These are phyloP conservation scores for Lavandula angustifolia DNA, from an alignment of 257 asterid genomes.

Conservation along the genomic window DNA sequence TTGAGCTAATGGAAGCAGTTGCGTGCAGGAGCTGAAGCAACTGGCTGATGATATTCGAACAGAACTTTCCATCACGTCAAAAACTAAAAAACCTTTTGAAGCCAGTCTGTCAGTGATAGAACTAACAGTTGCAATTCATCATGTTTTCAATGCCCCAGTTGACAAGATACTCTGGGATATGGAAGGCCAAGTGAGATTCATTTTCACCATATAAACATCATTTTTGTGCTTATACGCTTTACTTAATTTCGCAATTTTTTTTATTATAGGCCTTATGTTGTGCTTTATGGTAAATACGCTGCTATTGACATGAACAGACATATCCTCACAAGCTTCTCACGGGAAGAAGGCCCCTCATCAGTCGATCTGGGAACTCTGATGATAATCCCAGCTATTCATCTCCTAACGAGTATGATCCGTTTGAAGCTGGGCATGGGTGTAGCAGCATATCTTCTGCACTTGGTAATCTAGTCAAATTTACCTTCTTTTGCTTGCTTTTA, in stretches of 20 bases:
- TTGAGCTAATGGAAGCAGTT: conserved; percentile 27
- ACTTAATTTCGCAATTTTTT: too few species aligned
- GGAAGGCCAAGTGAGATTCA: conserved; percentile 74
- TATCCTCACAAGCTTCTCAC: conserved; percentile 91
- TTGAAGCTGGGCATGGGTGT: conserved; percentile 90
- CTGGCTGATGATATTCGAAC: conserved; percentile 78
- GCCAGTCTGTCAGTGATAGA: conserved; percentile 71
- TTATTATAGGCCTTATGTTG: background rate
- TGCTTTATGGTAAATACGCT: conserved; percentile 19
- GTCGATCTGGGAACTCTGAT: conserved; percentile 37
- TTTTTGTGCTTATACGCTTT: background rate
- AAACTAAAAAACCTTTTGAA: conserved; percentile 44
- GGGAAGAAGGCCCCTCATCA: conserved; percentile 62
- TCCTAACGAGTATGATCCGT: conserved; percentile 57
- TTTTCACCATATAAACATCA: conserved; percentile 3
- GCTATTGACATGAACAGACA: conserved; percentile 50
- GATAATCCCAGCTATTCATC: conserved; percentile 38
- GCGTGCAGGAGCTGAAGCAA: conserved; percentile 78
- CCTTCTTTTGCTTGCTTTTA: conserved; percentile 10
- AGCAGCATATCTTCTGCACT: conserved; percentile 92
- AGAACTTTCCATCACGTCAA: conserved; percentile 53
- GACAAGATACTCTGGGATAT: conserved; percentile 95
- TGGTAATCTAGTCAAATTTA: conserved; percentile 46
- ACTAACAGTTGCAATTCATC: conserved; percentile 81
- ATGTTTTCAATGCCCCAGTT: conserved; percentile 73